phyloP scores from a whole-genome alignment of 768 basidiomycete species.

The Rhodotorula kratochvilovae region DNA sequence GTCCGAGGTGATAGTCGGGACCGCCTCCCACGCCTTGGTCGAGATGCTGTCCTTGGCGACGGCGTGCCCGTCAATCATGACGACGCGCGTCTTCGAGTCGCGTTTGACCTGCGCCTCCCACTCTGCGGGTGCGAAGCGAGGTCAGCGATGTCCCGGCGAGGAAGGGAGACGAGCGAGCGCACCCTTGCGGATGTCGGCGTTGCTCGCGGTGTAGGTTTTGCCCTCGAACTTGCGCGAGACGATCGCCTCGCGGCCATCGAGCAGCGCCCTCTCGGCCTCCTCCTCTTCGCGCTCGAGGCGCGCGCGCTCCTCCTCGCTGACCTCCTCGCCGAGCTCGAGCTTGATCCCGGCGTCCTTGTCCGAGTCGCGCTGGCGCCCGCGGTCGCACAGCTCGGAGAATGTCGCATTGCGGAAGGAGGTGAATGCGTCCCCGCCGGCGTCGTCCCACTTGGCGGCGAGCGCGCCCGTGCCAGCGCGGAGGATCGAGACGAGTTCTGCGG shows the following conservation, averaged over 20 bases:
- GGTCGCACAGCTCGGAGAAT: slow-evolving; percentile 53
- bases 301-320: slow-evolving; percentile 45
- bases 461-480: slow-evolving; percentile 60
- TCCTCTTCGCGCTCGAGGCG: slow-evolving; percentile 50
- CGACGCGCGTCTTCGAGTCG: slow-evolving; percentile 5
- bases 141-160: not conserved
- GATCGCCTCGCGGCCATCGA: slow-evolving; percentile 60
- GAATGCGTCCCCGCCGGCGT: slow-evolving; percentile 49
- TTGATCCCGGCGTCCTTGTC: slow-evolving; percentile 54
- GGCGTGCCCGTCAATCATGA: slow-evolving; percentile 22
- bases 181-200: slow-evolving; percentile 42
- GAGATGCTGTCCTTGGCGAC: slow-evolving; percentile 17
- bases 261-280: slow-evolving; percentile 56
- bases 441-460: slow-evolving; percentile 48
- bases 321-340: slow-evolving; percentile 46
- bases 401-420: slow-evolving; percentile 53
- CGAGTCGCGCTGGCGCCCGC: slow-evolving; percentile 52
- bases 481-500: slow-evolving; percentile 57
- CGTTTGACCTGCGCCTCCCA: slow-evolving; percentile 15
- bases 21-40: slow-evolving; percentile 24
- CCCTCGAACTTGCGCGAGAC: slow-evolving; percentile 59
- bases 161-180: not conserved
- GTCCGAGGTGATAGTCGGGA: slow-evolving; percentile 32
- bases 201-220: slow-evolving; percentile 45
- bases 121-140: not conserved